Evolutionary conservation across 441 rosid genomes (phyloP).

Genomic region (Pelargonium myrrhifolium): DNA sequence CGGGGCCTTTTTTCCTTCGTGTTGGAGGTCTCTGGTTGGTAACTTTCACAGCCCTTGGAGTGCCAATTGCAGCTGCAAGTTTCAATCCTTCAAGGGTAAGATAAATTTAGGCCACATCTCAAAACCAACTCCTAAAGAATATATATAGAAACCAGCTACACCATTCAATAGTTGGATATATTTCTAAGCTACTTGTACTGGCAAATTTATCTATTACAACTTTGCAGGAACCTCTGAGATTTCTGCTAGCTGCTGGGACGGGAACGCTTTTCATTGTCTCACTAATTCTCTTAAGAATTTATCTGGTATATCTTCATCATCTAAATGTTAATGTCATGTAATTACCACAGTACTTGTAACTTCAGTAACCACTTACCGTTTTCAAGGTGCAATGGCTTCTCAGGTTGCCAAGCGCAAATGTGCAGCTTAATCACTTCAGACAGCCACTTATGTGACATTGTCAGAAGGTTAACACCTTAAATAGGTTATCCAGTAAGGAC

Average conservation of each 20-base stretch:
- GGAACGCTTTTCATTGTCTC: constrained; percentile 84
- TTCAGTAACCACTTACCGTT: not conserved
- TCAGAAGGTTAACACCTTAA: not conserved
- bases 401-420: not conserved
- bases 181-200: not conserved
- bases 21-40: constrained; percentile 80
- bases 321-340: not conserved
- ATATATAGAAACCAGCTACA: not conserved
- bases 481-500: not conserved
- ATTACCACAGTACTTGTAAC: not conserved
- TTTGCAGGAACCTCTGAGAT: constrained; percentile 79
- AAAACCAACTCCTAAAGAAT: not conserved
- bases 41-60: constrained; percentile 71
- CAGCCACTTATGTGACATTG: not conserved
- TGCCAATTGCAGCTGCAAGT: constrained; percentile 89
- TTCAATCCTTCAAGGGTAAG: constrained; percentile 80
- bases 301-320: constrained; percentile 47
- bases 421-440: not conserved
- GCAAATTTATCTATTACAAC: constrained; percentile 4
- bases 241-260: constrained; percentile 81
- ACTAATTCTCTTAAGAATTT: constrained; percentile 67
- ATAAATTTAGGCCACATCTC: not conserved
- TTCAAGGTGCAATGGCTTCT: not conserved
- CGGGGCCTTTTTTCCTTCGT: constrained; percentile 57
- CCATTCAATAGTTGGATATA: constrained; percentile 8